These are phyloP conservation scores for Schizochytrium sp. DNA, from an alignment of 108 stramenopile species.

Conservation along the genomic window DNA sequence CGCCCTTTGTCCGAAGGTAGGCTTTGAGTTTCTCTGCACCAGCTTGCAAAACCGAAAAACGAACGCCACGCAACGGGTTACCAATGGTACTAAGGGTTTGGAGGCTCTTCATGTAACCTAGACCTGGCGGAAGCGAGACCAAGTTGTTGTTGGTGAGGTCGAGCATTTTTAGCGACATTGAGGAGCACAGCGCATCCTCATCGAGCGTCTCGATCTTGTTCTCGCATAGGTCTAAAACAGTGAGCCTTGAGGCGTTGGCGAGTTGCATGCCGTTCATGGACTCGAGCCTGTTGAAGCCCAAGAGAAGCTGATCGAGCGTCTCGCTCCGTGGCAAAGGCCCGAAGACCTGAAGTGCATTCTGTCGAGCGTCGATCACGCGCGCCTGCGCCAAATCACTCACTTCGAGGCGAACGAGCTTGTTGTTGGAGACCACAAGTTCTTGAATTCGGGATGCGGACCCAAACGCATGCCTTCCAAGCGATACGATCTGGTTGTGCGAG, in stretches of 20 bases:
- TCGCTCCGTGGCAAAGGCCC: not conserved
- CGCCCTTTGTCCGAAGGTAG: not conserved
- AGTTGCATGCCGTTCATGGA: not conserved
- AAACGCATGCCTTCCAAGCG: not conserved
- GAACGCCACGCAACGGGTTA: not conserved
- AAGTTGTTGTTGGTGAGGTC: not conserved
- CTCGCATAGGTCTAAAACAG: not conserved
- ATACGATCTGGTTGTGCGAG: not conserved
- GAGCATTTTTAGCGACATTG: not conserved
- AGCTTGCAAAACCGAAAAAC: not conserved
- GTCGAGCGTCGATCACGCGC: not conserved
- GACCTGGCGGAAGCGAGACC: not conserved
- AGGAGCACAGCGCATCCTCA: not conserved
- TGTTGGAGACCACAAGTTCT: not conserved
- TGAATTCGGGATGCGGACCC: not conserved
- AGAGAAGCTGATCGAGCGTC: not conserved
- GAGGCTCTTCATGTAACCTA: not conserved
- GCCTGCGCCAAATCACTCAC: not conserved
- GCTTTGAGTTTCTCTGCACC: slow-evolving; percentile 9
- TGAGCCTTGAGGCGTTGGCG: not conserved
- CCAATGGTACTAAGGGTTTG: not conserved
- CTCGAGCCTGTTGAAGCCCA: not conserved
- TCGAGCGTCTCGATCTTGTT: not conserved
- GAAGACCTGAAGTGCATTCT: not conserved
- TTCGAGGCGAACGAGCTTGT: not conserved